These are phyloP conservation scores for Flaveria brownii DNA, from an alignment of 129 eudicot species.

Conservation along the genomic window DNA sequence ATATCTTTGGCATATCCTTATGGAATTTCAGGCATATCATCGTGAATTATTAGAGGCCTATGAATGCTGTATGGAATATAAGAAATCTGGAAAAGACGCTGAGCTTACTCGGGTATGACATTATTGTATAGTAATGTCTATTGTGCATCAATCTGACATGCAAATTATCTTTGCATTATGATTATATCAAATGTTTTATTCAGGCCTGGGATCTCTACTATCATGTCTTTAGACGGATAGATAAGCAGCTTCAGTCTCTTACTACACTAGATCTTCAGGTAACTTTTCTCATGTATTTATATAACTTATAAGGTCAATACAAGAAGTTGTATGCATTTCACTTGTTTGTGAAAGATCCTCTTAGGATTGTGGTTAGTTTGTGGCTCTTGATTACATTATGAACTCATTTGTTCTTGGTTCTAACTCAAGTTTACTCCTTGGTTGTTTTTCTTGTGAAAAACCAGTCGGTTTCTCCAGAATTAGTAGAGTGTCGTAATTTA, in stretches of 20 bases:
- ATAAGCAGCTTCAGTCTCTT: constrained; percentile 85
- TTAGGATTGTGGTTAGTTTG: constrained; percentile 6
- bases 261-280: constrained; percentile 88
- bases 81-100: constrained; percentile 93
- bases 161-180: neutral
- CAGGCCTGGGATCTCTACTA: constrained; percentile 99
- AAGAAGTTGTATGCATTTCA: neutral
- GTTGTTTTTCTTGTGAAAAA: constrained; percentile 27
- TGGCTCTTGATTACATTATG: neutral
- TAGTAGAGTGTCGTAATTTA: constrained; percentile 79
- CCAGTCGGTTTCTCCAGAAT: constrained; percentile 90
- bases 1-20: constrained; percentile 23
- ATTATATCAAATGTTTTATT: constrained; percentile 19
- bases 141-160: constrained; percentile 3
- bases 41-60: constrained; percentile 87
- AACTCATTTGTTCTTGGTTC: constrained; percentile 18
- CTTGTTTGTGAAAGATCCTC: neutral
- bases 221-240: constrained; percentile 89
- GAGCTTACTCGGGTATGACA: constrained; percentile 88
- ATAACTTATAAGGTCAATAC: neutral
- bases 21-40: constrained; percentile 69
- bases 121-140: neutral
- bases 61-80: constrained; percentile 91
- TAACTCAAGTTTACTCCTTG: constrained; percentile 22
- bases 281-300: constrained; percentile 18